Conservation (phyloP, 352 stramenopile species). For the Pythium sp. region DNA sequence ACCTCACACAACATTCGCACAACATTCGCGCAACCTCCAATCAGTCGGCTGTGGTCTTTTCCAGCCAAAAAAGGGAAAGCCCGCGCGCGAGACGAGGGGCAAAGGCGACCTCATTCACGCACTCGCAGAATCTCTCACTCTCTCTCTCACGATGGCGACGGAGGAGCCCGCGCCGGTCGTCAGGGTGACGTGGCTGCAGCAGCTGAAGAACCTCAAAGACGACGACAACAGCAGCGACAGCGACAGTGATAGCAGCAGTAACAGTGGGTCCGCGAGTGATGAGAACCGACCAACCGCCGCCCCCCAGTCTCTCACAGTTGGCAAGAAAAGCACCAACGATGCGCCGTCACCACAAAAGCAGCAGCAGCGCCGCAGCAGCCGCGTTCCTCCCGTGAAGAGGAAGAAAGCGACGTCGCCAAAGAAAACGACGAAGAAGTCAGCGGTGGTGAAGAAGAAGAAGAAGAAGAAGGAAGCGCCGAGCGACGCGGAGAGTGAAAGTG, state of each 20-base stretch:
- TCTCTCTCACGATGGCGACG: neutral
- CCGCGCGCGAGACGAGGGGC: neutral
- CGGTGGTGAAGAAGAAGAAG: neutral
- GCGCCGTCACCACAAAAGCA: neutral
- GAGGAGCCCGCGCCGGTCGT: neutral
- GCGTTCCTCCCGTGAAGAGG: neutral
- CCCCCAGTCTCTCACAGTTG: neutral
- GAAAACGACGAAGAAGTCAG: neutral
- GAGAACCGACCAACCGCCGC: neutral
- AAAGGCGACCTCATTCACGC: neutral
- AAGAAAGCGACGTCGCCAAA: neutral
- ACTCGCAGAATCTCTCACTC: neutral
- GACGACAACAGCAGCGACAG: conserved; percentile 21
- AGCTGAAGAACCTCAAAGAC: conserved; percentile 12
- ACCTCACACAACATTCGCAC: neutral
- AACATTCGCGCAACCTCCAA: neutral
- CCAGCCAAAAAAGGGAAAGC: neutral
- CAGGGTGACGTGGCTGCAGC: conserved; percentile 10
- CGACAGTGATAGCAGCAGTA: conserved; percentile 5
- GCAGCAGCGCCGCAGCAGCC: neutral
- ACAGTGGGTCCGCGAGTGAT: neutral
- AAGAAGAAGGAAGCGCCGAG: neutral
- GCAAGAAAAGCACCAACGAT: neutral
- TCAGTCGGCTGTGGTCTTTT: neutral
- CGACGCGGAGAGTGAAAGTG: conserved; percentile 7